These are phyloP conservation scores for Raphanus hybrid DNA, from an alignment of 441 rosid species.

Conservation along the genomic window DNA sequence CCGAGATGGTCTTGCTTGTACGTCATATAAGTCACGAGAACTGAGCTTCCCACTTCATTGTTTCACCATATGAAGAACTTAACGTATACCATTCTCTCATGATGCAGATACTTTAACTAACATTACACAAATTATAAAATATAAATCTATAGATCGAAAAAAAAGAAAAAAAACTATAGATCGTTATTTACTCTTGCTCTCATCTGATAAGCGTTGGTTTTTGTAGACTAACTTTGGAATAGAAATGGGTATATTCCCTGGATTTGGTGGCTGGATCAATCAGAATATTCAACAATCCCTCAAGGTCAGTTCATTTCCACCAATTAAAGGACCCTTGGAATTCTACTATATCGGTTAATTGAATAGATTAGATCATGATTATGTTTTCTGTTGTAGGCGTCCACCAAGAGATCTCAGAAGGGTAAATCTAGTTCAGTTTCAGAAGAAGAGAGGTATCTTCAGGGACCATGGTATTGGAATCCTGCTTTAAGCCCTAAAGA, in stretches of 20 bases:
- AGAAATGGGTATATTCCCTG: constrained; percentile 18
- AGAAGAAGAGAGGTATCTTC: neutral
- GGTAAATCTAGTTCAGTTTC: constrained; percentile 6
- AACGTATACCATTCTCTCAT: neutral
- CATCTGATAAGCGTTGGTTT: neutral
- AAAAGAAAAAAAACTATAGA: neutral
- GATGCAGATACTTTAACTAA: neutral
- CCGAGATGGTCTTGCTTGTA: neutral
- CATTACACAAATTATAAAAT: neutral
- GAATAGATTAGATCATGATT: neutral
- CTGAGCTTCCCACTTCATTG: neutral
- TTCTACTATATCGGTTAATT: neutral
- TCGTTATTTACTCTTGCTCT: neutral
- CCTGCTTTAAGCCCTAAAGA: constrained; percentile 7
- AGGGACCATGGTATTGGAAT: constrained; percentile 24
- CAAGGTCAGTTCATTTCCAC: constrained; percentile 51
- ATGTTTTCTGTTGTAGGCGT: neutral
- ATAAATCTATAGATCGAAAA: constrained; percentile 7
- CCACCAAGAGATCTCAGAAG: constrained; percentile 10
- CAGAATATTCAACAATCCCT: constrained; percentile 47
- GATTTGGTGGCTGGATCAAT: constrained; percentile 16
- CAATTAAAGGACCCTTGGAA: neutral
- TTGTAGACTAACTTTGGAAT: neutral
- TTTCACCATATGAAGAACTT: neutral
- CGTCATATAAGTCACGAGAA: constrained; percentile 13